phyloP scores from a whole-genome alignment of 208 protist genomes.

The Leishmania martiniquensis region DNA sequence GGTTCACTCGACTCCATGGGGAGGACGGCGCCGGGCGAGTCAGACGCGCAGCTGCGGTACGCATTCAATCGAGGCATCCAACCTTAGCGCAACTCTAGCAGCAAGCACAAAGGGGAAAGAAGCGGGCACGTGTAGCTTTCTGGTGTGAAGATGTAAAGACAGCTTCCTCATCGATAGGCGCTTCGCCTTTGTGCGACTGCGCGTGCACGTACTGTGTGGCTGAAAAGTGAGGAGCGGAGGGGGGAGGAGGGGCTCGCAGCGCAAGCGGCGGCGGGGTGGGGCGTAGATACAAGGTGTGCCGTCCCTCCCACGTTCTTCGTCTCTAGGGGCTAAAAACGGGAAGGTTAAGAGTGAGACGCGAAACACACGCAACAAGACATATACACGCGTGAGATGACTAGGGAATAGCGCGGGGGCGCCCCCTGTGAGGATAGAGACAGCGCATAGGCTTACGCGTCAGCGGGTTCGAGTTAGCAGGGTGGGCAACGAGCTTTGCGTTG shows the following conservation, averaged over 20 bases:
- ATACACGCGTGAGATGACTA: not conserved
- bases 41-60: not conserved
- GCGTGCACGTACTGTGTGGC: not conserved
- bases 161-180: not conserved
- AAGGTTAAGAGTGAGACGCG: not conserved
- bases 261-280: not conserved
- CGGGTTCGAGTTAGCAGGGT: not conserved
- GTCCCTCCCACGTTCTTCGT: not conserved
- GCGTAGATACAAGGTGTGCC: not conserved
- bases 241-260: not conserved
- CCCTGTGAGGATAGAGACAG: not conserved
- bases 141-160: not conserved
- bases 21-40: not conserved
- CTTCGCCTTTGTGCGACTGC: not conserved
- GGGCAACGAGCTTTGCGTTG: not conserved
- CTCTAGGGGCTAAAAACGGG: slow-evolving; percentile 6
- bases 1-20: slow-evolving; percentile 1
- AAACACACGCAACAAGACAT: not conserved
- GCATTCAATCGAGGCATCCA: slow-evolving; percentile 1
- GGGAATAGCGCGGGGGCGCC: no score
- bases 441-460: not conserved
- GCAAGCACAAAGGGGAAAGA: not conserved
- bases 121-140: not conserved
- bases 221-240: no score
- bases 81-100: not conserved